Evolutionary conservation across 2,329 filamentous ascomycete species (phyloP), one percentile per base, ranked within the genome.

Genomic region (Stemphylium beticola): DNA sequence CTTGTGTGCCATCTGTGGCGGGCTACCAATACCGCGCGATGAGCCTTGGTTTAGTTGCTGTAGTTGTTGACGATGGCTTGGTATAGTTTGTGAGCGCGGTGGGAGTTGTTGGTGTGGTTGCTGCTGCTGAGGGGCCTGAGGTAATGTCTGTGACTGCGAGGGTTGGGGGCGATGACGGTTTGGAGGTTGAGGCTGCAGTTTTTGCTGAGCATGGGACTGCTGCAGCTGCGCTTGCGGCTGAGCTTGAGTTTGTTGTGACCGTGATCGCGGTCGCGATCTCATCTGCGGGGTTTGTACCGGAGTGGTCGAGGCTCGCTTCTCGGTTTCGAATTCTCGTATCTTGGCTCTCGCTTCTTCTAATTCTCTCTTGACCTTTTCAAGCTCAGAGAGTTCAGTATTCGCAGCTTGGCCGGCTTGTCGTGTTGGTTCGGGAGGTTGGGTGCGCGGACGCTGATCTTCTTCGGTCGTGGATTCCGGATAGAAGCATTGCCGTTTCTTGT

Each of bases 331-430:
- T 49, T 74, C 60, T 26, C 68, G 65, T 15, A 75, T 74, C 11
- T 68, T 67, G 7, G 71, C 72, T 49, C 65, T 73, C n/a, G 73
- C 71, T 57, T 73, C 73, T 38, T 74, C 73, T 7, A 74, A 60
- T 46, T 74, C 69, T 49, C 53, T 68, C 57, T 69, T 73, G 60
- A 74, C 69, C 54, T 64, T 68, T 47, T 74, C 72, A 17, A 74
- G 50, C 55, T 74, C 71, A 1, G 68, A 66, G 8, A 71, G 52
- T 29, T 66, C 65, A 24, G 39, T 57, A 38, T 48, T 66, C 3
- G 60, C 51, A n/a, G 62, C 52, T 36, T 66, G 65, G n/a, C 18
- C 31, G 4, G 58, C 47, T 32, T 62, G 61, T 7, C 52, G 61
- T 22, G 57, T 36, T 14, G 60, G 40, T 33, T 71, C 65, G 18